Conservation (phyloP, 208 protist species). For the Leishmania guyanensis region DNA sequence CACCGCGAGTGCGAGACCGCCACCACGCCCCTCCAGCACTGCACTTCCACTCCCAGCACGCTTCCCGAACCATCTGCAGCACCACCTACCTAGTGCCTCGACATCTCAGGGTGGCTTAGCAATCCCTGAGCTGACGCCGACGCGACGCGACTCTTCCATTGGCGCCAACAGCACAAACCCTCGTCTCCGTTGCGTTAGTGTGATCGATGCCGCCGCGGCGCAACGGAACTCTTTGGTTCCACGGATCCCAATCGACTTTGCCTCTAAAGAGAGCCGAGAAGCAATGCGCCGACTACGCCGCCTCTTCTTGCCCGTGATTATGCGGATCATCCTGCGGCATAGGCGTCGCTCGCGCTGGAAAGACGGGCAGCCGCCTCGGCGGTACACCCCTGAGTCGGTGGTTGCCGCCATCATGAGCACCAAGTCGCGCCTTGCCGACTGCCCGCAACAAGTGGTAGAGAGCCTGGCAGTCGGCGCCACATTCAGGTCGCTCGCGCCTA, state of each 20-base stretch:
- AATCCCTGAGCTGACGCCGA: conserved; percentile 28
- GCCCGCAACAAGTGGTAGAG: conserved; percentile 63
- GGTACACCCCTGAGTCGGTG: conserved; percentile 69
- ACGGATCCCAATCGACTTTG: conserved; percentile 38
- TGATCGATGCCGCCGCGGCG: conserved; percentile 39
- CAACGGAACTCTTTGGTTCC: conserved; percentile 23
- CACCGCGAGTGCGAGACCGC: neutral
- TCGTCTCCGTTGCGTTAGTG: conserved; percentile 39
- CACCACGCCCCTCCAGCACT: neutral
- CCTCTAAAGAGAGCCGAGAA: conserved; percentile 35
- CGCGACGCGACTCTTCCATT: conserved; percentile 57
- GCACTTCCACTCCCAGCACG: conserved; percentile 9
- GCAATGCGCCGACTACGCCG: conserved; percentile 48
- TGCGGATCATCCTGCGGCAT: conserved; percentile 42
- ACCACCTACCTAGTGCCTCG: neutral
- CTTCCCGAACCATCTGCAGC: neutral
- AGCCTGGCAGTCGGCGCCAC: conserved; percentile 47
- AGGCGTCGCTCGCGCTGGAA: conserved; percentile 45
- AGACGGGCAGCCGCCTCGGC: conserved; percentile 47
- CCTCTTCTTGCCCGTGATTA: conserved; percentile 63
- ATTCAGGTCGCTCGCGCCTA: conserved; percentile 54
- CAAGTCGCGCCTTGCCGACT: conserved; percentile 62
- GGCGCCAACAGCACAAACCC: conserved; percentile 58
- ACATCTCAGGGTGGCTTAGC: neutral
- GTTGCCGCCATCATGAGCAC: conserved; percentile 57